Conservation (phyloP, 1,284 basidiomycete genomes). For the Chalciporus sp. region DNA sequence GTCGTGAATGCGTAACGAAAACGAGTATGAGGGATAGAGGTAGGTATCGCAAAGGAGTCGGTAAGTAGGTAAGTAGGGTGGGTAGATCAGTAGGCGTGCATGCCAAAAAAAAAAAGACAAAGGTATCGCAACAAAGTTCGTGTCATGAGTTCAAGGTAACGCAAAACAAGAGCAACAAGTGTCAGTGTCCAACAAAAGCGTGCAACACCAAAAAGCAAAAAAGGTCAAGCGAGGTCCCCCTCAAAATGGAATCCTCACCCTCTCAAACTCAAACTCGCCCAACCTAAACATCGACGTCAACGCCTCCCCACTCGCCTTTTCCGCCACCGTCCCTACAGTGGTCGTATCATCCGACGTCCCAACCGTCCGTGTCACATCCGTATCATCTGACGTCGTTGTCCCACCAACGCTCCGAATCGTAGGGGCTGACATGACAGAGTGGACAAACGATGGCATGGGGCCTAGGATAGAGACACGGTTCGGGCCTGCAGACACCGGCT, state of each 20-base stretch:
- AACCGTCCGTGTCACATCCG: constrained; percentile 31
- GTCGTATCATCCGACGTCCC: constrained; percentile 19
- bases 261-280: constrained; percentile 30
- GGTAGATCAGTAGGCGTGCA: too few species aligned
- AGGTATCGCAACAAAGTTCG: background rate
- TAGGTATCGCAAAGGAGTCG: background rate
- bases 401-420: constrained; percentile 35
- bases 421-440: constrained; percentile 24
- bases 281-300: constrained; percentile 13
- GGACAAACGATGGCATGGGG: constrained; percentile 37
- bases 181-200: background rate
- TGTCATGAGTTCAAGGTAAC: background rate
- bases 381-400: constrained; percentile 35
- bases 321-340: background rate
- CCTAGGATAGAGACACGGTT: constrained; percentile 36
- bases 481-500: constrained; percentile 19
- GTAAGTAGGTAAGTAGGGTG: too few species aligned
- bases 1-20: background rate
- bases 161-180: too few species aligned
- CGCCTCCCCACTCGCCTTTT: constrained; percentile 14
- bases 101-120: too few species aligned
- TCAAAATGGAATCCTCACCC: constrained; percentile 1
- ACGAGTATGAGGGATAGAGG: background rate
- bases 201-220: background rate
- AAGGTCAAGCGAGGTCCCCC: background rate